Evolutionary conservation across 169 alveolate genomes (phyloP), one percentile per base, ranked within the genome.

Genomic region (Theileria orientalis): DNA sequence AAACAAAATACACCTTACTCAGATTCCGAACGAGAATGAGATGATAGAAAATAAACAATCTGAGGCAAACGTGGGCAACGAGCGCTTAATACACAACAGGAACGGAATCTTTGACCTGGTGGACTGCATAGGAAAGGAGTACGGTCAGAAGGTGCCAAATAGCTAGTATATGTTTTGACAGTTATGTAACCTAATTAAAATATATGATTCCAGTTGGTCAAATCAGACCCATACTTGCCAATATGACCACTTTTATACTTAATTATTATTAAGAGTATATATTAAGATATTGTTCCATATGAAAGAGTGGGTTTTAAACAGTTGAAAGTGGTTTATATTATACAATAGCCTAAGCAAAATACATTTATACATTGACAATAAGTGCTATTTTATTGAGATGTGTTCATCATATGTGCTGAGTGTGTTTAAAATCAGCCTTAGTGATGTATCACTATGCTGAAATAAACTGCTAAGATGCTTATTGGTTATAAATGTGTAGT

Each of bases 61-160:
- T 3, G 87, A 74, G 69, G 87, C 87, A 0, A 79, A 79, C 59
- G 25, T 42, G 13, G 76, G 76, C 1, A 69, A 71, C 51, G 47
- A 79, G 62, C 68, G 83, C n/a, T 29, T 79, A 30, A 27, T 79
- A 21, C 87, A 79, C 40, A 72, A 75, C 23, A 79, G 51, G 62
- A 75, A 75, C 16, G 87, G 78, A 30, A 79, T 79, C 32, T 79
- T 79, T 29, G 87, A 79, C 62, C 72, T 79, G 16, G 60, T 70
- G 25, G 47, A 62, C 62, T 68, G 69, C 41, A 62, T 79, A 63
- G 87, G 83, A 23, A 33, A 56, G 14, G 40, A 16, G 16, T 79
- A 79, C 57, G 87, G 87, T 16, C 84, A 79, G 63, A 79, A 79
- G 73, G 86, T 77, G 29, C 32, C 47, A 9, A 29, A 7, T n/a